These are phyloP conservation scores for Sedum album DNA, from an alignment of 164 flowering plant species.

Conservation along the genomic window DNA sequence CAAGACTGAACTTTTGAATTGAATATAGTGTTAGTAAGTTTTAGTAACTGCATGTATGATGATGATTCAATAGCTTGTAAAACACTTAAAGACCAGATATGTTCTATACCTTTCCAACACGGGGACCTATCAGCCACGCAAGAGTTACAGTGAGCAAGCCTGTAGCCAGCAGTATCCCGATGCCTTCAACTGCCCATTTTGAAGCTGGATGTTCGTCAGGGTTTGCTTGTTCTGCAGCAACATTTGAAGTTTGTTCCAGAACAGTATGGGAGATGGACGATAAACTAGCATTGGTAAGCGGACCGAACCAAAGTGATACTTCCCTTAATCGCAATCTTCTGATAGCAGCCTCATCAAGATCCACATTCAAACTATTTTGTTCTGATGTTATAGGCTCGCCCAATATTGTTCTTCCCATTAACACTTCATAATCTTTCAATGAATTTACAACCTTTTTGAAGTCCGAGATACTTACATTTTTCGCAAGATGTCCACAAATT, in stretches of 20 bases:
- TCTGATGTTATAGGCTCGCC: slow-evolving; percentile 34
- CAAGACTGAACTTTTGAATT: background rate
- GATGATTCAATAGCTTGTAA: background rate
- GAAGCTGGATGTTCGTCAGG: background rate
- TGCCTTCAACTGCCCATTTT: background rate
- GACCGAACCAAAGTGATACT: background rate
- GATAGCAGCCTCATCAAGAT: slow-evolving; percentile 11
- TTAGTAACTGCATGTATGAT: background rate
- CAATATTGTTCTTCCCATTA: slow-evolving; percentile 65
- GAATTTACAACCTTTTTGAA: slow-evolving; percentile 59
- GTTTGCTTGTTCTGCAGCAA: background rate
- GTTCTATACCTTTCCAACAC: background rate
- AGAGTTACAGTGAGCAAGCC: background rate
- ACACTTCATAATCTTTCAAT: slow-evolving; percentile 65
- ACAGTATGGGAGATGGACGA: background rate
- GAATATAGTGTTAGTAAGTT: too few relatives aligned
- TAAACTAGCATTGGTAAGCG: background rate
- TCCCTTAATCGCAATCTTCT: background rate
- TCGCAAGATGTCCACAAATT: slow-evolving; percentile 66
- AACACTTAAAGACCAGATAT: too few relatives aligned
- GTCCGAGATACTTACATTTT: slow-evolving; percentile 54
- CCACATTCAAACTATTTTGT: background rate
- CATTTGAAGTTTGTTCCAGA: background rate
- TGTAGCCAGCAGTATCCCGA: background rate
- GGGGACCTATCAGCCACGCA: background rate